Percentiles rank a stretch among this genome's conserved stretches.
Conservation (phyloP, 257 asterid species). For the Capsicum pubescens region DNA sequence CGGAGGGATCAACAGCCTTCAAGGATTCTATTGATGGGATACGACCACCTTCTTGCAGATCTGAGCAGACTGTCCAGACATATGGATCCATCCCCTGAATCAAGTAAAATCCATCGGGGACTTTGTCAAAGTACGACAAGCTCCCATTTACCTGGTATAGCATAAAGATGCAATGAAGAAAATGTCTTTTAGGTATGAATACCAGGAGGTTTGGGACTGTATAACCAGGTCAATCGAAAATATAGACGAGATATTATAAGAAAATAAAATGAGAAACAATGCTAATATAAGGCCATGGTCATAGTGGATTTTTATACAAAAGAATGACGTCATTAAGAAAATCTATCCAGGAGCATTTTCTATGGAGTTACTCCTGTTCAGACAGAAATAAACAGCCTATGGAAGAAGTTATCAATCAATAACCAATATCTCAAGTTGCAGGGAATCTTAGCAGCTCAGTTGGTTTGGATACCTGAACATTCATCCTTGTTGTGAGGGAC, state of each 20-base stretch:
- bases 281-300: neutral
- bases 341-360: neutral
- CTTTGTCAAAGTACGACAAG: constrained; percentile 77
- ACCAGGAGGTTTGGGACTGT: neutral
- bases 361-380: neutral
- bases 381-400: neutral
- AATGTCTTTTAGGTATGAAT: constrained; percentile 23
- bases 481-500: too few species aligned
- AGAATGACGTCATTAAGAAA: neutral
- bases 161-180: constrained; percentile 25
- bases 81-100: constrained; percentile 96
- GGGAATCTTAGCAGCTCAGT: too few species aligned
- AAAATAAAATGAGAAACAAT: constrained; percentile 9
- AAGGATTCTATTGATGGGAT: constrained; percentile 87
- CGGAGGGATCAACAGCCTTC: constrained; percentile 67
- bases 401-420: neutral
- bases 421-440: constrained; percentile 4
- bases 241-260: neutral
- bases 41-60: constrained; percentile 81
- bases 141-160: constrained; percentile 82
- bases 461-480: too few species aligned
- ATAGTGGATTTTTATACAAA: neutral
- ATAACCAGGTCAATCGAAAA: neutral
- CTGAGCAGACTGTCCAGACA: constrained; percentile 88
- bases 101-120: constrained; percentile 80